A percentile compares a stretch with the other conserved stretches of the same genome.
Conservation (phyloP, 305 asterid species). For the Rubia tinctorum region DNA sequence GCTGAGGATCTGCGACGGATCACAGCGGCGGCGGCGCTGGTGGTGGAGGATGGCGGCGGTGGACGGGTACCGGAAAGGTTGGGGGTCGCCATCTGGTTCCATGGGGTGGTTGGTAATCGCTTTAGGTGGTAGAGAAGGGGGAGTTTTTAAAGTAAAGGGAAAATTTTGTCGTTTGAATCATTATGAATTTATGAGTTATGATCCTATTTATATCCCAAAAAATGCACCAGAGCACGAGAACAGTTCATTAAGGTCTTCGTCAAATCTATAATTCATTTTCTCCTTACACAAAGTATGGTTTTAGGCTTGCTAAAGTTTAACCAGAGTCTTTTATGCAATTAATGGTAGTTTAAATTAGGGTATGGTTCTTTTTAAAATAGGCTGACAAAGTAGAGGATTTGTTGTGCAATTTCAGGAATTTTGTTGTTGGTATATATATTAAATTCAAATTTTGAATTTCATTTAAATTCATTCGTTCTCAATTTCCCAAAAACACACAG, state of each 20-base stretch:
- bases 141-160: conserved; percentile 6
- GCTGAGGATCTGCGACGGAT: conserved; percentile 41
- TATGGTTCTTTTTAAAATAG: too few species aligned
- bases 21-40: conserved; percentile 44
- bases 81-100: conserved; percentile 61
- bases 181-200: not conserved
- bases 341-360: too few species aligned
- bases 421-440: too few species aligned
- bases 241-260: not conserved
- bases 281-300: too few species aligned
- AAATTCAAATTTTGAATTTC: too few species aligned
- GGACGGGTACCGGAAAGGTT: conserved; percentile 52
- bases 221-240: not conserved
- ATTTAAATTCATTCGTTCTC: too few species aligned
- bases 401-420: too few species aligned
- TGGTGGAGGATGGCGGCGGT: conserved; percentile 33
- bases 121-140: conserved; percentile 21
- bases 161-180: conserved; percentile 15
- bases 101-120: conserved; percentile 29
- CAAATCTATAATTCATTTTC: not conserved
- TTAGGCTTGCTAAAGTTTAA: too few species aligned
- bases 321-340: too few species aligned
- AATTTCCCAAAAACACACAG: too few species aligned
- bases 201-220: not conserved
- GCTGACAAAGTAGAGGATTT: too few species aligned